A percentile compares a stretch with the other conserved stretches of the same genome.
Evolutionary conservation across 352 stramenopile genomes (phyloP).

Genomic region (Blastocystis sp.): DNA sequence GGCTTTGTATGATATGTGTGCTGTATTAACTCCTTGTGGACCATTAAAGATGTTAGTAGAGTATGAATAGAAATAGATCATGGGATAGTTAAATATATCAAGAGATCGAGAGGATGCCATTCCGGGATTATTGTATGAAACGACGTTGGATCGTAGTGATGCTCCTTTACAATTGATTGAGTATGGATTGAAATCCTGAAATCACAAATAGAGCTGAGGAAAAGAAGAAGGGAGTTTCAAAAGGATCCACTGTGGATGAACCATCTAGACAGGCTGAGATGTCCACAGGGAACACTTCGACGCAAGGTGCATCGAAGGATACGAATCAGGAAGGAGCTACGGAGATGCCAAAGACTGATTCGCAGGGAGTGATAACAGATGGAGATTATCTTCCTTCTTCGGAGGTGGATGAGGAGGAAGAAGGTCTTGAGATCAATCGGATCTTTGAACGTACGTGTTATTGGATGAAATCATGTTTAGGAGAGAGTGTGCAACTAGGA

Average conservation of each 20-base stretch:
- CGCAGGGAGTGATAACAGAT: neutral
- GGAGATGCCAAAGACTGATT: neutral
- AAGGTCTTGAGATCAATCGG: slow-evolving; percentile 61
- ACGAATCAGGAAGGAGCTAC: neutral
- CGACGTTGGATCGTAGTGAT: slow-evolving; percentile 68
- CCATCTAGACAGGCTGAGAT: no score
- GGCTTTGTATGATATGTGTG: slow-evolving; percentile 90
- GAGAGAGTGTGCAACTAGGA: slow-evolving; percentile 71
- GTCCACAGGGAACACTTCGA: no score
- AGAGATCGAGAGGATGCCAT: slow-evolving; percentile 78
- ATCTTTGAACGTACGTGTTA: slow-evolving; percentile 58
- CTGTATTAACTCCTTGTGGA: slow-evolving; percentile 86
- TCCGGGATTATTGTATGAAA: slow-evolving; percentile 86
- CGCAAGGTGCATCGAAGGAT: no score
- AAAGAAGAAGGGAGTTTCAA: no score
- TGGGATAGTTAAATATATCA: slow-evolving; percentile 75
- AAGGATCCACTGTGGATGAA: no score
- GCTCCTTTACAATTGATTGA: neutral
- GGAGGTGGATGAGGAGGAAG: slow-evolving; percentile 32
- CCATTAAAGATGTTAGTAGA: slow-evolving; percentile 81
- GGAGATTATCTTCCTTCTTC: slow-evolving; percentile 2
- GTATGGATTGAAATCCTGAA: no score
- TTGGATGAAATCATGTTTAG: neutral
- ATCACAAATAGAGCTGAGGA: no score
- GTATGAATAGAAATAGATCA: neutral